Base-by-base conservation (phyloP, 768 basidiomycete species). In the Rhodotorula sphaerocarpa region DNA sequence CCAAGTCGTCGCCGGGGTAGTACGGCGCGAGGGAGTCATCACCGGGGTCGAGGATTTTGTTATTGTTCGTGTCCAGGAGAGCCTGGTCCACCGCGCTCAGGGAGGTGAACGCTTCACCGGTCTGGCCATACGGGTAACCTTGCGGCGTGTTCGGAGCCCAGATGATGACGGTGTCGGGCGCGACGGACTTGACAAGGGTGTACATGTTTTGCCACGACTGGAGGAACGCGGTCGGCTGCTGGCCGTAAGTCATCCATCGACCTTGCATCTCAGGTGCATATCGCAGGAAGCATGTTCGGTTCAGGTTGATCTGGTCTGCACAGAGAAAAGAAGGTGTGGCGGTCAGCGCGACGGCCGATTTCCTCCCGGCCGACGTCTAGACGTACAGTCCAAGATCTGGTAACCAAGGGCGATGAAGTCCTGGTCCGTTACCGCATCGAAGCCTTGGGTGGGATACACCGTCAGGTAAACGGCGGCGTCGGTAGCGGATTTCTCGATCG, bases 231-330 rank as follows among this genome's bases (percentile, higher is more conserved):
- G 59, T 66, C 21, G 73, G 73, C 54, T 70, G 63, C 33, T 54
- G 50, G 25, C 69, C 69, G 62, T 70, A 74, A 20, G 36, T n/a
- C 58, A 64, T 57, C 73, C 73, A 74, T 14, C 34, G 54, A 15
- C 73, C 73, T 42, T 74, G 70, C 73, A 74, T 74, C 50, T 74
- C 73, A 28, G 73, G 73, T 25, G 70, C 73, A 62, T 69, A 74
- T 25, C 73, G 66, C 3, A 74, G 61, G 69, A 70, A 74, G 39
- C 66, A 64, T 33, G 67, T 66, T 25, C 72, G 64, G 36, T 73
- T 70, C 33, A 57, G 47, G 55, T 63, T 70, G 21, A 43, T 45
- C 50, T 71, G 66, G 62, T 71, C 50, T 51, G 50, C n/a, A 60
- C 50, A 36, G 18, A 15, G n/a, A 3, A 33, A 7, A 18, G 33